Evolutionary conservation across 2,329 filamentous ascomycete genomes (phyloP), one percentile per base, ranked within the genome.

Genomic region (Aaosphaeria arxii): DNA sequence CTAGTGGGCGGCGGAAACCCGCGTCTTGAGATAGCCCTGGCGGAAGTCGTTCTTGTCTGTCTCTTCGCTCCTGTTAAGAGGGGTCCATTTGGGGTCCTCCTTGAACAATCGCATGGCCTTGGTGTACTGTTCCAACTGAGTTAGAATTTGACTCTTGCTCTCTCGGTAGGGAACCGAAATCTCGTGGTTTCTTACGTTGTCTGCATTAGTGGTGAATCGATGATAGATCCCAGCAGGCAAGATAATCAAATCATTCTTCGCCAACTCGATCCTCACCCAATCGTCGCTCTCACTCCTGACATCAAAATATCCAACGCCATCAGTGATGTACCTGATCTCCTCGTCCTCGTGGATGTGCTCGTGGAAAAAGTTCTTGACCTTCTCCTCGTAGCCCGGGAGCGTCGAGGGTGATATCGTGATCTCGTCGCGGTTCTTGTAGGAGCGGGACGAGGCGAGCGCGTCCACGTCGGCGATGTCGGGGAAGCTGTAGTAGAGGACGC

Each of bases 281-380:
- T 88, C 84, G 64, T 97, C 92, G 17, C 81, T 82, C 70, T 87
- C 78, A 63, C 84, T 86, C 43, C 94, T 79, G 3, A 99, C 91
- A 72, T 99, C 94, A 67, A 99, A 99, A 71, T 88, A 99, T 0
- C 94, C 94, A 47, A 83, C 81, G 0, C 94, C 94, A 52, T 87
- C 91, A 31, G 90, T 79, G 57, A 99, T 91, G 65, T 96, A 99
- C 42, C 94, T 80, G 57, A 99, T 99, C 79, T 99, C 94, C 75
- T 99, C 94, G 60, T 99, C 94, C 76, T 99, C 94, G 69, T 99
- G 94, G 62, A 99, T 72, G 71, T 99, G 94, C 78, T 99, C 94
- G 61, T 88, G 71, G 76, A 97, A 99, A 77, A 99, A 99, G 57
- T 74, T 83, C 76, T 90, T 91, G 54, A 99, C 90, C 73, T 97